phyloP scores from a whole-genome alignment of 768 basidiomycete genomes.

The Serpula lacrymans region DNA sequence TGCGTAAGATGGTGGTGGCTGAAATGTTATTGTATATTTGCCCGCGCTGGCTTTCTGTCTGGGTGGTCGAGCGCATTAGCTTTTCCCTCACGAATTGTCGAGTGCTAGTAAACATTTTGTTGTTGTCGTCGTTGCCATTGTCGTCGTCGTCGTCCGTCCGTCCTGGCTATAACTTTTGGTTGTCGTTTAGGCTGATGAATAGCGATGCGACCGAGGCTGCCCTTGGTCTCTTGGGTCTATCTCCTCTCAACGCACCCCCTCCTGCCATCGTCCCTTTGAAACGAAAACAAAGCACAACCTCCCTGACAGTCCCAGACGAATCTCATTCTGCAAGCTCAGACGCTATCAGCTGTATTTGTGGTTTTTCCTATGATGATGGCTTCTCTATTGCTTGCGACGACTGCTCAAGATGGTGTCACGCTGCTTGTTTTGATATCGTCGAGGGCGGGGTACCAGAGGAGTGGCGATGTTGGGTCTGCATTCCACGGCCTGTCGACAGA shows the following conservation, averaged over 20 bases:
- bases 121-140: no score
- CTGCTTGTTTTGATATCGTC: slow-evolving; percentile 67
- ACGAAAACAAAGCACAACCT: slow-evolving; percentile 32
- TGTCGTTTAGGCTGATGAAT: slow-evolving; percentile 31
- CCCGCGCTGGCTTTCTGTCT: no score
- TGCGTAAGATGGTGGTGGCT: no score
- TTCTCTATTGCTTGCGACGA: slow-evolving; percentile 83
- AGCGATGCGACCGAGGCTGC: slow-evolving; percentile 60
- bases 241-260: slow-evolving; percentile 31
- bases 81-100: no score
- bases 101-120: no score
- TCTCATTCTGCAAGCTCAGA: slow-evolving; percentile 35
- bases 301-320: background rate
- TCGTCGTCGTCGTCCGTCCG: background rate
- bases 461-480: slow-evolving; percentile 74
- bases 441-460: slow-evolving; percentile 63
- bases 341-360: slow-evolving; percentile 71
- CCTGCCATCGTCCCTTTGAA: slow-evolving; percentile 39
- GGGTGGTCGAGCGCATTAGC: no score
- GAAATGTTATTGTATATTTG: no score
- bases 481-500: slow-evolving; percentile 45
- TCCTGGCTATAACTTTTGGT: background rate
- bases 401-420: slow-evolving; percentile 84
- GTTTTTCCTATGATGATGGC: slow-evolving; percentile 71
- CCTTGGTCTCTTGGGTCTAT: slow-evolving; percentile 54